These are phyloP conservation scores for Fusarium lyarnte DNA, from an alignment of 2,329 filamentous ascomycete genomes.

Conservation along the genomic window DNA sequence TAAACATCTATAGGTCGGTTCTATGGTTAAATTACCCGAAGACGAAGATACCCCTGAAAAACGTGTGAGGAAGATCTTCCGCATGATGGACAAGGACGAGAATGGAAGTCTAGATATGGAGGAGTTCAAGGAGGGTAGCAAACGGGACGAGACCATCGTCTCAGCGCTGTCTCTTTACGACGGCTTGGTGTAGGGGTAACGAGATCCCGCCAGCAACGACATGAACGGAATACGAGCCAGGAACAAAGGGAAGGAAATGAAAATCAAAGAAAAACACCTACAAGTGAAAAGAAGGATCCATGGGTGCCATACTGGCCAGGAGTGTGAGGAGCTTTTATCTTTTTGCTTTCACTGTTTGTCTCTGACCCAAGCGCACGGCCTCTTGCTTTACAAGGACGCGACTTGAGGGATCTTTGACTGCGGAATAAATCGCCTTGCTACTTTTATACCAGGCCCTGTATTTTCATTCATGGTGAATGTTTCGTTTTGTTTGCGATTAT, in stretches of 20 bases:
- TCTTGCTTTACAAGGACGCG: conserved; percentile 29
- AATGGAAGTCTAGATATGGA: conserved; percentile 96
- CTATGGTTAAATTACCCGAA: conserved; percentile 98
- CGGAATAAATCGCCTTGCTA: conserved; percentile 36
- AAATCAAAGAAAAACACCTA: conserved; percentile 22
- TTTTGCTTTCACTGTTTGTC: conserved; percentile 40
- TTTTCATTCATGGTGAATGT: background rate
- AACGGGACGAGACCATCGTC: conserved; percentile 98
- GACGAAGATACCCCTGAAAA: conserved; percentile 99
- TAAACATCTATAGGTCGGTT: conserved; percentile 76
- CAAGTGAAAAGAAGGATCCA: conserved; percentile 34
- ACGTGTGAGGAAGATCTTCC: conserved; percentile 96
- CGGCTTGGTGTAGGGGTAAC: conserved; percentile 75
- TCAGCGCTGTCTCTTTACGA: conserved; percentile 97
- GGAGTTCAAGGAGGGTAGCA: conserved; percentile 99
- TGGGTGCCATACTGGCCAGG: conserved; percentile 35
- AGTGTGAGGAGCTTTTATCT: conserved; percentile 42
- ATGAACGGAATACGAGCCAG: conserved; percentile 3
- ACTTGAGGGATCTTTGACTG: conserved; percentile 37
- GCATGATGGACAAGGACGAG: conserved; percentile 99
- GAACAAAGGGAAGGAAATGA: background rate
- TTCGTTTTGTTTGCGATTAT: background rate
- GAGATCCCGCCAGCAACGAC: background rate
- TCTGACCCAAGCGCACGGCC: conserved; percentile 18
- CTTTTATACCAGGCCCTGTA: background rate